Base-by-base conservation (phyloP, 2,329 filamentous ascomycete genomes). In the Chaetomium sp. region DNA sequence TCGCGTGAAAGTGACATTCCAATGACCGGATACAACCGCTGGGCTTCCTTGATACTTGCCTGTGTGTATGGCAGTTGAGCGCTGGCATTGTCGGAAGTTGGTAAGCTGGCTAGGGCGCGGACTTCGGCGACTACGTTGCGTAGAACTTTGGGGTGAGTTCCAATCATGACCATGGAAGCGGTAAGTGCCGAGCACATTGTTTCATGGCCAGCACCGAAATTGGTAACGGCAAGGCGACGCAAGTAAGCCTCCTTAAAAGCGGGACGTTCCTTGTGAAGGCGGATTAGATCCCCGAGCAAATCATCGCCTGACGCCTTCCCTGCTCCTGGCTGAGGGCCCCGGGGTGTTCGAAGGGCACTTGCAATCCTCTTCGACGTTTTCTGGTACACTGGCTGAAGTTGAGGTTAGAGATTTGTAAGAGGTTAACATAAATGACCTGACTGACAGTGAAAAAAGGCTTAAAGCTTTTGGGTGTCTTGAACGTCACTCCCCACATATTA, bases 201-300 rank as follows among this genome's bases (percentile, higher is more conserved):
- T 69, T 85, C 83, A 65, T 85, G 83, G 0, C 83, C 83, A 1
- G 83, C 83, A 12, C 83, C 83, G 68, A 85, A 85, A 67, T 85
- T 85, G 1, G 83, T 84, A 2, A 83, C 75, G 2, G 81, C 81
- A 76, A 85, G 81, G 31, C 82, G 80, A 2, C 79, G 78, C 10
- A 85, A 76, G 60, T 85, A 84, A 0, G 69, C 72, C 29, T 81
- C 78, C 0, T 71, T 80, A 64, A 85, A 84, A 6, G 78, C 78
- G 1, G 81, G 78, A 23, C 77, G 80, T 4, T 77, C 73, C 16
- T 74, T 73, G 69, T 84, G 80, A 0, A 85, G 73, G 27, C 76
- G 73, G 16, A 85, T 79, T 1, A 85, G 69, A 64, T 84, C 82
- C 2, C 74, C 70, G 0, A 84, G 72, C 0, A 85, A 72, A 67